Conservation (phyloP, 495 filamentous ascomycete genomes). For the Patellaria atrata region DNA sequence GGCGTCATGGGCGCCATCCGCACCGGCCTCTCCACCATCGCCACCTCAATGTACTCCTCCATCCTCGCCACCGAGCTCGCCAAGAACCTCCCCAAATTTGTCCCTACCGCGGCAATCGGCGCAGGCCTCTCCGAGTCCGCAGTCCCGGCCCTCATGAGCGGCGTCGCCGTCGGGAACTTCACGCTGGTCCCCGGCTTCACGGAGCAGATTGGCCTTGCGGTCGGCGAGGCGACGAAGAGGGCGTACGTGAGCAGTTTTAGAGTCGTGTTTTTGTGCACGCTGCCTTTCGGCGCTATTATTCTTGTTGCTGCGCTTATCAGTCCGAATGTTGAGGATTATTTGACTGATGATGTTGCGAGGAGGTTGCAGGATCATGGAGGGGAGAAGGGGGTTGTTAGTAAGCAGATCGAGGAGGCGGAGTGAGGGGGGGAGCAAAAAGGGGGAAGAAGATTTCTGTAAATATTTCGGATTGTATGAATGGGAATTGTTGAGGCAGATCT, state of each 20-base stretch:
- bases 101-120: conserved; percentile 4
- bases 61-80: conserved; percentile 9
- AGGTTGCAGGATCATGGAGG: conserved; percentile 8
- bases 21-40: conserved; percentile 6
- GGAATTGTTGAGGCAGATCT: too few species aligned
- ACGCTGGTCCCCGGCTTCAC: conserved; percentile 10
- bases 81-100: conserved; percentile 12
- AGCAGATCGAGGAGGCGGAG: conserved; percentile 7
- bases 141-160: conserved; percentile 6
- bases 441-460: too few species aligned
- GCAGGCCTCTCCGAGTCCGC: conserved; percentile 9
- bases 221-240: conserved; percentile 9
- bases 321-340: conserved; percentile 15
- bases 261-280: conserved; percentile 13
- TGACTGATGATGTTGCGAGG: conserved; percentile 14
- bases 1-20: conserved; percentile 14
- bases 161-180: conserved; percentile 6
- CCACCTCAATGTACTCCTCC: conserved; percentile 11
- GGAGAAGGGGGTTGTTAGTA: background rate
- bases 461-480: too few species aligned
- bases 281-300: conserved; percentile 14
- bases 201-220: conserved; percentile 1
- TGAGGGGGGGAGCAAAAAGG: too few species aligned
- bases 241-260: conserved; percentile 8
- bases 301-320: conserved; percentile 8